Evolutionary conservation across 1,139 yeast species (phyloP).

Genomic region (Williopsis jadinii): DNA sequence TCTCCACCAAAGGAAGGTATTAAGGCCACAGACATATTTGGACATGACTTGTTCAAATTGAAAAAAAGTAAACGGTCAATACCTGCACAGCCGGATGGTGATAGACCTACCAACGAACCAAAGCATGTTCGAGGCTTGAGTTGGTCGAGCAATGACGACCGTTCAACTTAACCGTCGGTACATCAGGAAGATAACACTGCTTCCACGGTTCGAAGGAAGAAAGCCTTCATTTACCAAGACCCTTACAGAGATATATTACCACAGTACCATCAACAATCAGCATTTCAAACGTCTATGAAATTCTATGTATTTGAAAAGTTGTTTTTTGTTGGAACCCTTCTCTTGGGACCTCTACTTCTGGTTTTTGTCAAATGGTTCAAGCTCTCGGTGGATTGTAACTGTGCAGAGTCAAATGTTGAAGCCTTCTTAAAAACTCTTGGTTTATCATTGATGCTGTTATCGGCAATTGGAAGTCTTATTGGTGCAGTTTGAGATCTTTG

Average conservation of each 20-base stretch:
- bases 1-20: no score
- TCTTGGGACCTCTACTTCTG: conserved; percentile 69
- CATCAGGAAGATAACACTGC: no score
- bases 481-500: conserved; percentile 20
- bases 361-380: conserved; percentile 54
- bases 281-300: neutral
- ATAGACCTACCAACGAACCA: no score
- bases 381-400: conserved; percentile 18
- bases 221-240: no score
- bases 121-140: no score
- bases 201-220: no score
- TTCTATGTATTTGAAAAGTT: neutral
- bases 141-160: no score
- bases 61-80: conserved; percentile 8
- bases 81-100: no score
- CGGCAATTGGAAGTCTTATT: neutral
- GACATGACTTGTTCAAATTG: conserved; percentile 4
- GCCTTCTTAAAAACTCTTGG: conserved; percentile 18
- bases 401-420: conserved; percentile 25
- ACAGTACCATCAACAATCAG: neutral
- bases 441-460: conserved; percentile 1
- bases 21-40: neutral
- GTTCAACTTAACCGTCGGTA: no score
- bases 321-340: conserved; percentile 49
- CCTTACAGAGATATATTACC: no score